Base-by-base conservation (phyloP, 2,329 filamentous ascomycete species). In the Penicillium sp. region DNA sequence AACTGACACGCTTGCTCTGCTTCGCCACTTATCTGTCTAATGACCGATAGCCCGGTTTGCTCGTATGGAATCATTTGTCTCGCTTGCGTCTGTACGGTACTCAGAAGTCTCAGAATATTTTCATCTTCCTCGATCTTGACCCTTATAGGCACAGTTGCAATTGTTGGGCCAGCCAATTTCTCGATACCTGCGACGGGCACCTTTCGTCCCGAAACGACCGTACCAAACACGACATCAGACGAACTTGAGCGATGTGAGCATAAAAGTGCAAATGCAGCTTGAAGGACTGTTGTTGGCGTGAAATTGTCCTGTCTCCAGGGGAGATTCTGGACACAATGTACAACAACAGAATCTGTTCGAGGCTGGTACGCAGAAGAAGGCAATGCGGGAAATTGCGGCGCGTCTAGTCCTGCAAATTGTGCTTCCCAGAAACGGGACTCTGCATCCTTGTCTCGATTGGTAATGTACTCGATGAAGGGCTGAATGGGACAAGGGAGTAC, bases 21-120 rank as follows among this genome's bases (percentile, higher is more conserved):
- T 51, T 75, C 69, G 1, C 76, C 68, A 60, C 79, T 81, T 12
- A 83, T 66, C n/a, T 74, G 70, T 23, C 81, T 79, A 58, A 78
- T 78, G 45, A 72, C 67, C 49, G 73, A 72, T 12, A 77, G 46
- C 3, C 74, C 75, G 1, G 81, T 76, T 64, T 88, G 83, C 68
- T 87, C 82, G 62, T 84, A 80, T 0, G 81, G 79, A 2, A 85
- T 83, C 53, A 81, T 77, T 5, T 74, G 68, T 0, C 81, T 72
- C 0, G 77, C 79, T 54, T 79, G 74, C 81, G 40, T 12, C 12
- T 59, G 60, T 5, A 58, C 24, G 3, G 12, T 9, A 55, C 16
- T 21, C n/a, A 49, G 16, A 24, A 50, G 30, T 11, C 11, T n/a
- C 12, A 20, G 5, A 1, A 35, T 5, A 4, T 85, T 74, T 2